A percentile compares a stretch with the other conserved stretches of the same genome.
Conservation (phyloP, 2,329 filamentous ascomycete species). For the Calycina herbarum region DNA sequence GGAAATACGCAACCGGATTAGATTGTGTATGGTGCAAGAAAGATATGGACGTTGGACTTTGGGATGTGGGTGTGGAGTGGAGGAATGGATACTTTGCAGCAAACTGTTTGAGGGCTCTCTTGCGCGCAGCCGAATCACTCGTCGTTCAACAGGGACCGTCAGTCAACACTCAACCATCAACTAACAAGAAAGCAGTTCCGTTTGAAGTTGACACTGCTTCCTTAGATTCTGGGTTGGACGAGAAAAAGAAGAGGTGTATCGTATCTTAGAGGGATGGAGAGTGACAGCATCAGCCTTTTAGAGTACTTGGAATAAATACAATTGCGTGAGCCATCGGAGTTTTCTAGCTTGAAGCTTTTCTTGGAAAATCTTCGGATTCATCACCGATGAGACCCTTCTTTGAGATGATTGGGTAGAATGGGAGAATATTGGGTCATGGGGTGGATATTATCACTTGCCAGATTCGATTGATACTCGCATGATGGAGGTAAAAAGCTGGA, state of each 20-base stretch:
- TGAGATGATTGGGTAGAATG: neutral
- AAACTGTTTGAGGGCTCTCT: no score
- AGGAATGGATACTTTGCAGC: no score
- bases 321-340: neutral
- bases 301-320: neutral
- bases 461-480: constrained; percentile 9
- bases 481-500: constrained; percentile 10
- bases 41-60: no score
- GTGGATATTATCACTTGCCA: neutral
- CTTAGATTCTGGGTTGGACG: neutral
- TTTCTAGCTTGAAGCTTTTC: no score
- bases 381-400: no score
- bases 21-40: no score
- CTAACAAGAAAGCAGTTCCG: neutral
- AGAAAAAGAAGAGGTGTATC: neutral
- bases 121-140: no score
- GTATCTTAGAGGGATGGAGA: neutral
- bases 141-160: no score
- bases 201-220: no score
- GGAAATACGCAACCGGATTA: no score
- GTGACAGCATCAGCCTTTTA: neutral
- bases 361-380: no score
- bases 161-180: neutral
- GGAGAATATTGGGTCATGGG: neutral
- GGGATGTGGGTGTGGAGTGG: no score